Base-by-base conservation (phyloP, 176 grass and related monocot species). In the Triticum dicoccoides region DNA sequence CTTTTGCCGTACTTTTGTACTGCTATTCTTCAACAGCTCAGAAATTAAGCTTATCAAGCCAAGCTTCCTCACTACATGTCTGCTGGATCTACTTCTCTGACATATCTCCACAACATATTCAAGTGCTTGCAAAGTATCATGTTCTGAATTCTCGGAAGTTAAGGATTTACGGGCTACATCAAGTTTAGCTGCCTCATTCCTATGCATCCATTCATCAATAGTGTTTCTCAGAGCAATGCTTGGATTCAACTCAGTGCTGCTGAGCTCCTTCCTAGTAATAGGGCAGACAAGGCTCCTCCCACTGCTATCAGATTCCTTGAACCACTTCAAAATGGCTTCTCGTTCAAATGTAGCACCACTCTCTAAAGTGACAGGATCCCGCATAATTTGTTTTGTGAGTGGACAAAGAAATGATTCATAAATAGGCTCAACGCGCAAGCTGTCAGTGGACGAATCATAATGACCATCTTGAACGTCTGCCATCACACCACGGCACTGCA, bases 121-220 rank as follows among this genome's bases (percentile, higher is more conserved):
- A 24, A 98, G 82, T 6, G 91, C 93, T 81, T 88, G 93, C 42
- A 98, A 86, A 64, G 78, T 87, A 87, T 98, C 96, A 61, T 80
- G 70, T 33, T 98, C 91, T 11, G 91, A 82, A 79, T 87, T 92
- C 65, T 89, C 93, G 47, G 85, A 73, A 78, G 84, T 85, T 24
- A 98, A 81, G 29, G 88, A 92, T 78, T 81, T 92, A 69, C 76
- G 80, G 33, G 93, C 86, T 8, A 84, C 88, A 4, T 98, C 96
- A 84, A 98, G 92, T 79, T 93, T 91, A 13, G 93, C 93, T 17
- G 84, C 71, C 61, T 91, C 93, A 67, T 98, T 98, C 82, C 96
- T 89, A 42, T 94, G 80, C 72, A 73, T 95, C 96, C 96, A 98
- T 89, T 98, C 96, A 92, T 91, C 84, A 84, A 98, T 98, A 41